phyloP scores from a whole-genome alignment of 805 yeast species.

The Nakazawaea ambrosiae region DNA sequence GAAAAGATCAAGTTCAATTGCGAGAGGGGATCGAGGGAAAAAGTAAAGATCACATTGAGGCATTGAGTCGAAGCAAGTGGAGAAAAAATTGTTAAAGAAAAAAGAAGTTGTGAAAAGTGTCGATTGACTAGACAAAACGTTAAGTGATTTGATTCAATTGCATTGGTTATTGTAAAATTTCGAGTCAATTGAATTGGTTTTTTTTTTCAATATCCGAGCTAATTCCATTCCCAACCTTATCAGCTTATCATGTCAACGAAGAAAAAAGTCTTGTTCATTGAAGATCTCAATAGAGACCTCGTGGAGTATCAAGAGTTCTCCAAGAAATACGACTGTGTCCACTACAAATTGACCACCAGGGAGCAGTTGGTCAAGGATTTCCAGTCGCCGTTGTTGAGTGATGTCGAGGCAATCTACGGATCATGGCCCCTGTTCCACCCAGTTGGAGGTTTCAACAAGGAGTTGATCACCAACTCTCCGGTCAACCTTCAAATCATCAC shows the following conservation, averaged over 20 bases:
- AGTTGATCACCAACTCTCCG: constrained; percentile 35
- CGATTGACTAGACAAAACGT: too few species aligned
- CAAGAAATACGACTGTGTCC: constrained; percentile 19
- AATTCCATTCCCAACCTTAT: not conserved
- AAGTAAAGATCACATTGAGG: too few species aligned
- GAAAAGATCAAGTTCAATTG: too few species aligned
- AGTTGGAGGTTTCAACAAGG: constrained; percentile 35
- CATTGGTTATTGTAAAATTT: too few species aligned
- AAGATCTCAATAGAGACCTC: constrained; percentile 39
- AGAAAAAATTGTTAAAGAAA: too few species aligned
- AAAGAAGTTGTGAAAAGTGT: too few species aligned
- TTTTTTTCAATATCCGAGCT: too few species aligned
- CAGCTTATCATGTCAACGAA: constrained; percentile 12
- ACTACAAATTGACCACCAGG: constrained; percentile 33
- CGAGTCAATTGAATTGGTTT: too few species aligned
- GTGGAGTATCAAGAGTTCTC: constrained; percentile 40
- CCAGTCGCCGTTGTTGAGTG: constrained; percentile 25
- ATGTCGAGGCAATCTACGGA: constrained; percentile 42
- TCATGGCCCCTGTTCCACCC: constrained; percentile 43
- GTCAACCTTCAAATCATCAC: constrained; percentile 36
- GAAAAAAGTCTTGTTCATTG: constrained; percentile 39
- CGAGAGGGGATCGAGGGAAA: too few species aligned
- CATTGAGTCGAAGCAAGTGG: too few species aligned
- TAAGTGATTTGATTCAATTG: too few species aligned
- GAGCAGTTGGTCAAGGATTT: constrained; percentile 34